These are phyloP conservation scores for Fusarium nanum DNA, from an alignment of 2,329 filamentous ascomycete species.

Conservation along the genomic window DNA sequence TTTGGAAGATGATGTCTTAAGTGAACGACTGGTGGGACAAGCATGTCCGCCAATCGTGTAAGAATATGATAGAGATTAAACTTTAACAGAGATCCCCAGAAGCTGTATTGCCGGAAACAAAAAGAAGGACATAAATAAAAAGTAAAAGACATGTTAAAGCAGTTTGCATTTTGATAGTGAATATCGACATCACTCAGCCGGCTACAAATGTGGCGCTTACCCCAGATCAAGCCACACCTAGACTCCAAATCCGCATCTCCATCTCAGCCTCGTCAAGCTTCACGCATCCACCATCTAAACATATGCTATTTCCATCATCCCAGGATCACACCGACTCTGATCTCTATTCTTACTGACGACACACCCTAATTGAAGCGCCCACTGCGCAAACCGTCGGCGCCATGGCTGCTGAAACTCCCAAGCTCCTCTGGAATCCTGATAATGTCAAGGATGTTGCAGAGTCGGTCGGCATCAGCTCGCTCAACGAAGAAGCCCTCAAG, in stretches of 20 bases:
- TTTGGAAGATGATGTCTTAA: background rate
- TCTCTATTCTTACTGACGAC: background rate
- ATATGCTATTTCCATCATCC: background rate
- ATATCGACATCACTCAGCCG: background rate
- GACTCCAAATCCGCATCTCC: background rate
- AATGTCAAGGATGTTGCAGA: slow-evolving; percentile 97
- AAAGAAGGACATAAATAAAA: background rate
- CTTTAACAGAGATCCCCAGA: too few relatives aligned
- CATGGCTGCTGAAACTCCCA: slow-evolving; percentile 57
- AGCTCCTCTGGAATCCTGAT: slow-evolving; percentile 91
- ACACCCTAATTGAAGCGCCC: background rate
- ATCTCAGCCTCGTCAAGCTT: slow-evolving; percentile 32
- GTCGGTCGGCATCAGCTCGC: slow-evolving; percentile 85
- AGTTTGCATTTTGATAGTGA: background rate
- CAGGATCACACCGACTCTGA: background rate
- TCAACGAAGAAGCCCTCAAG: slow-evolving; percentile 88
- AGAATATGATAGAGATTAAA: background rate
- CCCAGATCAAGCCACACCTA: slow-evolving; percentile 21
- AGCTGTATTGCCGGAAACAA: background rate
- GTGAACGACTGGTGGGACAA: background rate
- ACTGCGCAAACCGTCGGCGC: slow-evolving; percentile 1
- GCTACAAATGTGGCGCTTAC: slow-evolving; percentile 13
- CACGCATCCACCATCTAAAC: slow-evolving; percentile 6
- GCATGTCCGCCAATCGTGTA: background rate
- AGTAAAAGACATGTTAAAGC: background rate